phyloP scores from a whole-genome alignment of 257 asterid genomes.

The Orobanche coerulescens region DNA sequence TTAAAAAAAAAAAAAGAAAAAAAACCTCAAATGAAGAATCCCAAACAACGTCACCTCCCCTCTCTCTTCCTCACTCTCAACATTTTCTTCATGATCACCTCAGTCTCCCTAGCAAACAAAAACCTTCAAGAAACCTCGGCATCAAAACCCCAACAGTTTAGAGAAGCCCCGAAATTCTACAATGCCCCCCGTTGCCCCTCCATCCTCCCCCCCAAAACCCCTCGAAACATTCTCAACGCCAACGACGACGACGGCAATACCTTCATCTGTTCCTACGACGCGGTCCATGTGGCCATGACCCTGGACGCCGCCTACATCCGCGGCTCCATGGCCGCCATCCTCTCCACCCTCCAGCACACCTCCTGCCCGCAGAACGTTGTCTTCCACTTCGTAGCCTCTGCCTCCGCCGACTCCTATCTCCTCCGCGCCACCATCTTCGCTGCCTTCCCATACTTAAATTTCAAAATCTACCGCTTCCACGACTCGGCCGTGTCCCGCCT shows the following conservation, averaged over 20 bases:
- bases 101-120: constrained; percentile 4
- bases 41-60: neutral
- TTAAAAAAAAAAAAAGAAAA: neutral
- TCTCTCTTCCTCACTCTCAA: constrained; percentile 21
- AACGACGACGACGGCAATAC: neutral
- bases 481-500: constrained; percentile 55
- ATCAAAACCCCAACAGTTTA: constrained; percentile 40
- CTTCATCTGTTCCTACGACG: constrained; percentile 46
- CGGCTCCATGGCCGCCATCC: constrained; percentile 87
- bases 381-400: constrained; percentile 72
- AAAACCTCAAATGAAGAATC: constrained; percentile 14
- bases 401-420: constrained; percentile 6
- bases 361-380: constrained; percentile 72
- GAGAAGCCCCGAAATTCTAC: constrained; percentile 88
- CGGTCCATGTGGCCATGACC: constrained; percentile 65
- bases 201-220: constrained; percentile 31
- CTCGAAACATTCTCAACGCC: neutral
- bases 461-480: constrained; percentile 48
- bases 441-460: constrained; percentile 70
- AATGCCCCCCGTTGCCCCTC: constrained; percentile 56
- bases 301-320: constrained; percentile 51
- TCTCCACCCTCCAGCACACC: constrained; percentile 74
- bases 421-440: constrained; percentile 33
- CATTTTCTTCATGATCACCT: constrained; percentile 4
- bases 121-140: too few species aligned